Conservation (phyloP, 2,329 filamentous ascomycete genomes). For the Triangularia setosa region DNA sequence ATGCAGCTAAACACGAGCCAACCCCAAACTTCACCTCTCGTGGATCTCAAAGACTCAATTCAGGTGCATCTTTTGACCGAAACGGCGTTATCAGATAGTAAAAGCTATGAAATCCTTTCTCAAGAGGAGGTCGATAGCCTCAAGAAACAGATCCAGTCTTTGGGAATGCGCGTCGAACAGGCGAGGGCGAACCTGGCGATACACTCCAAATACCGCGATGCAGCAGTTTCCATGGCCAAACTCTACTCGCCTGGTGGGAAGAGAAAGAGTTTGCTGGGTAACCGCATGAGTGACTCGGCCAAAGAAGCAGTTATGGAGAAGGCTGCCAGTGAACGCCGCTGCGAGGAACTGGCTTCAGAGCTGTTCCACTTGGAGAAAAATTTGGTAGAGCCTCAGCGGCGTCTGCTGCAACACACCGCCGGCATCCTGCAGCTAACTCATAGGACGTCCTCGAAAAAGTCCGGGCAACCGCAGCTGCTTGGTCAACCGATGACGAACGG, state of each 20-base stretch:
- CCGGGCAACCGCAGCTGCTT: constrained; percentile 38
- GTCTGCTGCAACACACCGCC: constrained; percentile 83
- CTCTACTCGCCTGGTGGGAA: constrained; percentile 64
- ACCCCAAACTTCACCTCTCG: constrained; percentile 52
- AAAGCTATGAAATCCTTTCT: constrained; percentile 77
- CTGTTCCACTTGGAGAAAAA: constrained; percentile 76
- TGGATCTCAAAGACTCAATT: constrained; percentile 67
- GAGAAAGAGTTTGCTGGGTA: constrained; percentile 47
- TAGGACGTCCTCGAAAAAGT: constrained; percentile 62
- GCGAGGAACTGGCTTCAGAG: constrained; percentile 78
- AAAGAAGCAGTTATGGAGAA: constrained; percentile 70
- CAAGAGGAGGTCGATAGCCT: constrained; percentile 87
- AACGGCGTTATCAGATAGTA: constrained; percentile 86
- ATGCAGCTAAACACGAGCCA: constrained; percentile 47
- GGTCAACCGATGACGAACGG: constrained; percentile 44
- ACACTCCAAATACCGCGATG: constrained; percentile 92
- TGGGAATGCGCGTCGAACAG: constrained; percentile 75
- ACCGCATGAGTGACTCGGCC: constrained; percentile 47
- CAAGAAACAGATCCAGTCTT: constrained; percentile 76
- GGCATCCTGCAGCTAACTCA: constrained; percentile 90
- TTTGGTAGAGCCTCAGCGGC: constrained; percentile 68
- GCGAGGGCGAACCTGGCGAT: constrained; percentile 79
- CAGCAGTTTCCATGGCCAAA: constrained; percentile 78
- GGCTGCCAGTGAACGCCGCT: constrained; percentile 69
- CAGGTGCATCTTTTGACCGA: constrained; percentile 90